Percentiles rank a stretch among this genome's conserved stretches.
phyloP scores from a whole-genome alignment of 768 basidiomycete genomes.

The Lentinula boryana region DNA sequence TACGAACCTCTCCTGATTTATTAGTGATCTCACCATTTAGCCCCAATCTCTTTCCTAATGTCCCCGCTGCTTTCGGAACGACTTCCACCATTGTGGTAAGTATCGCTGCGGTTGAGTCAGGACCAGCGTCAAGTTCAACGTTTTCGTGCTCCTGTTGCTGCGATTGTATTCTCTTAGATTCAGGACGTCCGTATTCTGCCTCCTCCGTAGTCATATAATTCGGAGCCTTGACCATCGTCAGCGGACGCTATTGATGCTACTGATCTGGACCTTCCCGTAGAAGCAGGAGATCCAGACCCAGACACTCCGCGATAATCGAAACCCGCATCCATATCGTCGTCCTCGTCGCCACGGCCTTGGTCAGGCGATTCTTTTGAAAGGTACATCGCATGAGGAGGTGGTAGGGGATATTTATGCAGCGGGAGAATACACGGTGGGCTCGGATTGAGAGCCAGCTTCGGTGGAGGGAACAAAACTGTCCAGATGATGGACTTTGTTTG shows the following conservation, averaged over 20 bases:
- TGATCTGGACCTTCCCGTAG: background rate
- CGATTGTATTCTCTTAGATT: background rate
- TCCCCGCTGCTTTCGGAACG: background rate
- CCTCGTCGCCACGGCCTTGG: background rate
- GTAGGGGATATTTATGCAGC: constrained; percentile 6
- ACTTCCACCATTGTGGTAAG: background rate
- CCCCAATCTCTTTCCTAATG: background rate
- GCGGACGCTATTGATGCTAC: background rate
- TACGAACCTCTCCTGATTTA: background rate
- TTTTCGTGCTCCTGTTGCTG: background rate
- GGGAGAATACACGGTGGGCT: constrained; percentile 29
- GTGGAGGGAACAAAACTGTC: background rate
- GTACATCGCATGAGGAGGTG: background rate
- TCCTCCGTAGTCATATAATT: background rate
- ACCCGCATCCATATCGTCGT: background rate
- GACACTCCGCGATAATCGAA: background rate
- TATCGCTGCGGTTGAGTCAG: background rate
- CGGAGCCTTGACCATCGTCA: background rate
- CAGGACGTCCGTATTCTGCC: background rate
- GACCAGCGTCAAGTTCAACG: background rate
- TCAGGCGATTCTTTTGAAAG: background rate
- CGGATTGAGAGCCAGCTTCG: background rate
- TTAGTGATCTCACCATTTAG: background rate
- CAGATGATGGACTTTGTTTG: background rate
- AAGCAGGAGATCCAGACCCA: background rate